Evolutionary conservation across 1,284 basidiomycete species (phyloP), one percentile per base, ranked within the genome.

Genomic region (Sparassis latifolia): DNA sequence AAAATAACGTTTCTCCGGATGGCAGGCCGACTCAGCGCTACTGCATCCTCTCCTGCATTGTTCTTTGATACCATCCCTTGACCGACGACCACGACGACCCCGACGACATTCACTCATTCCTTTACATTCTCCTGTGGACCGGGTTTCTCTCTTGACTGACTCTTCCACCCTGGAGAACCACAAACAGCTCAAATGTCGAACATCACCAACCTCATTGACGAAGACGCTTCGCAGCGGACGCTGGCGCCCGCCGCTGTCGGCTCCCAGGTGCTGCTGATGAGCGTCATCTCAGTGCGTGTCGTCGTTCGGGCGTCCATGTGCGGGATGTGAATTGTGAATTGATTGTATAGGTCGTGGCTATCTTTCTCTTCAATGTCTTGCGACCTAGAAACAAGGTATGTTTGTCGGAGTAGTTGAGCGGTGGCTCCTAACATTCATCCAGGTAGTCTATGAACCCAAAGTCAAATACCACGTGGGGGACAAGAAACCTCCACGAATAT

Each of bases 381-480:
- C 75, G 84, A 37, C 85, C 85, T 0, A 73, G 75, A 42, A 82
- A 87, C 62, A 79, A 78, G 65, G 79, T 77, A 47, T 52, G 73
- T 65, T 37, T 37, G 12, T 37, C 35, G 35, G 12, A 37, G 35
- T 7, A 37, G 6, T 37, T 37, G 35, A 12, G 6, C 35, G 35
- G 35, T 7, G 7, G 12, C 12, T 37, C 35, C 27, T 27, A n/a
- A 44, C 29, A 35, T 45, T 48, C 6, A 48, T 47, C 10, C 49
- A 86, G 84, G 77, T 86, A 50, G 80, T 91, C 49, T 97, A 97
- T 66, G 89, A 92, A 69, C 83, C 91, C 57, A 89, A 93, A 71
- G 69, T 78, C 70, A 95, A 95, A 67, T 95, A 94, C 64, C 89
- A 92, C 59, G 79, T 83, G 53, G 91, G 86, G 50, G 73, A 84